Conservation (phyloP, 495 filamentous ascomycete genomes). For the Xylaria telfairii region DNA sequence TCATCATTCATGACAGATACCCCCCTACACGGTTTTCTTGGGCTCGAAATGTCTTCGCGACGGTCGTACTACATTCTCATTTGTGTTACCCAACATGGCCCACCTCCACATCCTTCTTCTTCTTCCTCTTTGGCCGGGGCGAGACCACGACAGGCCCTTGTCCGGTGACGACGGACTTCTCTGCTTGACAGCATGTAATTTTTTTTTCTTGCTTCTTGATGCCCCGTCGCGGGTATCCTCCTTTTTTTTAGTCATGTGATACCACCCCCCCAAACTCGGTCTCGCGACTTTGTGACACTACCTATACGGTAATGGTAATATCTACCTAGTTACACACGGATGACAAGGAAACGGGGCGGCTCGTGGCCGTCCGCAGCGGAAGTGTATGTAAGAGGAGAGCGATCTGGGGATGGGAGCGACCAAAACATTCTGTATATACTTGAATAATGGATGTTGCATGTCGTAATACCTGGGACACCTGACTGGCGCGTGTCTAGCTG, state of each 20-base stretch:
- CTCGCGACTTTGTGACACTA: slow-evolving; percentile 13
- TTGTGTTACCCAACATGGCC: slow-evolving; percentile 26
- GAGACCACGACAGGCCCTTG: not conserved
- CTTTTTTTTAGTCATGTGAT: not conserved
- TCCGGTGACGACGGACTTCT: slow-evolving; percentile 5
- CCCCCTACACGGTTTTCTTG: slow-evolving; percentile 28
- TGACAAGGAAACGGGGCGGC: not conserved
- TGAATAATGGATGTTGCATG: slow-evolving; percentile 12
- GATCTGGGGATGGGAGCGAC: not conserved
- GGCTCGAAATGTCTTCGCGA: slow-evolving; percentile 24
- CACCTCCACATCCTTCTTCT: not conserved
- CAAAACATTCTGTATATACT: slow-evolving; percentile 22
- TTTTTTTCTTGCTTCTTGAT: slow-evolving; percentile 24
- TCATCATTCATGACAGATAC: slow-evolving; percentile 43
- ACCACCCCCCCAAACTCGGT: slow-evolving; percentile 6
- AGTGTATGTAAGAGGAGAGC: slow-evolving; percentile 14
- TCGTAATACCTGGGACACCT: not conserved
- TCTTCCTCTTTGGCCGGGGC: not conserved
- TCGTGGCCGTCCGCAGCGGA: not conserved
- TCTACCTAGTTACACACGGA: not conserved
- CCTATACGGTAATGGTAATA: not conserved
- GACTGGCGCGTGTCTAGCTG: not conserved
- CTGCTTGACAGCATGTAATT: slow-evolving; percentile 31
- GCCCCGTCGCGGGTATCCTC: not conserved
- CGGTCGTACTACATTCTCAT: slow-evolving; percentile 39